phyloP scores from a whole-genome alignment of 257 asterid species.

The Paraleonurus japonicus region DNA sequence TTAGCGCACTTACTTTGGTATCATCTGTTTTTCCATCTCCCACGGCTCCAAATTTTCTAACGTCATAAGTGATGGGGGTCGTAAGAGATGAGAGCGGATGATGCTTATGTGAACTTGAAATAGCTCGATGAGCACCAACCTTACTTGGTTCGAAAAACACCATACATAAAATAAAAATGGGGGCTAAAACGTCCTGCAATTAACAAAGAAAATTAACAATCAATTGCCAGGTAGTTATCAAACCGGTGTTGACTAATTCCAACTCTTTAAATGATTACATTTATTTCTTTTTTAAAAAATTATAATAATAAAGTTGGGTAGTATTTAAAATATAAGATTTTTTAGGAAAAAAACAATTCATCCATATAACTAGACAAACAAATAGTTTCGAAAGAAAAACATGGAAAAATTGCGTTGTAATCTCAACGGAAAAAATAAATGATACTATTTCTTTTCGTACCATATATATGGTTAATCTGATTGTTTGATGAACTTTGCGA shows the following conservation, averaged over 20 bases:
- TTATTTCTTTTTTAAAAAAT: no score
- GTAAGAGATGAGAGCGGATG: not conserved
- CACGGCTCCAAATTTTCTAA: conserved; percentile 32
- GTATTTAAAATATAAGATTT: no score
- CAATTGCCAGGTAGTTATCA: no score
- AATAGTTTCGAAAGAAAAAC: not conserved
- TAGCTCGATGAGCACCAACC: not conserved
- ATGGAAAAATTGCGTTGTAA: not conserved
- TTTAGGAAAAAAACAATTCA: no score
- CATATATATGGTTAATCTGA: not conserved
- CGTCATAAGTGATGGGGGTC: conserved; percentile 18
- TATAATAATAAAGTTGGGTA: no score
- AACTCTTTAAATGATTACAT: no score
- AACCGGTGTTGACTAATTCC: no score
- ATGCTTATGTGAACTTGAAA: not conserved
- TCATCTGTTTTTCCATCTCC: conserved; percentile 36
- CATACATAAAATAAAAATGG: conserved; percentile 18
- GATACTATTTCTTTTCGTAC: not conserved
- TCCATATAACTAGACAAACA: not conserved
- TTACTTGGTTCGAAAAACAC: conserved; percentile 13
- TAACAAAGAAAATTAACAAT: not conserved
- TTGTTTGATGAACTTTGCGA: not conserved
- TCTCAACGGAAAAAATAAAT: not conserved
- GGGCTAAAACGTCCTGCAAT: conserved; percentile 13
- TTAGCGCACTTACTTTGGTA: conserved; percentile 19